Percentiles rank a stretch among this genome's conserved stretches.
Evolutionary conservation across 805 yeast species (phyloP).

Genomic region (Starmera pachycereana): DNA sequence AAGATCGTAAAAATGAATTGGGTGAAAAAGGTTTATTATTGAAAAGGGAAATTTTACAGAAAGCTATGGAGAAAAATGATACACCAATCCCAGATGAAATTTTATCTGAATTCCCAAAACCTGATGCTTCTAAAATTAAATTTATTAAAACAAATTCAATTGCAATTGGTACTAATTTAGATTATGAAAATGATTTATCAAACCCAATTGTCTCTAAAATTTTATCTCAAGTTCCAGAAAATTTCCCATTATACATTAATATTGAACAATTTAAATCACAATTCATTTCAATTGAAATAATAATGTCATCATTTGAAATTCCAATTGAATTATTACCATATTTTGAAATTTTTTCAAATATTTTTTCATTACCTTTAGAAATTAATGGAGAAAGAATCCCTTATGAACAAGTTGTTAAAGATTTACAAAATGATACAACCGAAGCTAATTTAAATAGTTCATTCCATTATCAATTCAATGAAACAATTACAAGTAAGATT

Average conservation of each 20-base stretch:
- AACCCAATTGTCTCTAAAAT: slow-evolving; percentile 19
- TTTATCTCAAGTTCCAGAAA: slow-evolving; percentile 25
- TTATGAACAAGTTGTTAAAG: slow-evolving; percentile 68
- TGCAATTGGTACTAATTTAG: slow-evolving; percentile 39
- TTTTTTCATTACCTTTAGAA: slow-evolving; percentile 65
- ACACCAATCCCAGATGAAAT: slow-evolving; percentile 65
- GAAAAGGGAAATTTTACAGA: slow-evolving; percentile 39
- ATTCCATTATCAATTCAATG: slow-evolving; percentile 51
- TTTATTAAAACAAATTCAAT: slow-evolving; percentile 65
- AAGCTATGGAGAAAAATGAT: slow-evolving; percentile 62
- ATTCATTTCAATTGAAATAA: slow-evolving; percentile 59
- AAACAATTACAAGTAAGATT: slow-evolving; percentile 51
- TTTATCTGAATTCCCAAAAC: slow-evolving; percentile 50
- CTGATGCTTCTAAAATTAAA: slow-evolving; percentile 64
- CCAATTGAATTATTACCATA: slow-evolving; percentile 50
- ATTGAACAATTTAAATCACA: slow-evolving; percentile 73
- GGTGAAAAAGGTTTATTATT: slow-evolving; percentile 52
- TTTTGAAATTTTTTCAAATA: slow-evolving; percentile 51
- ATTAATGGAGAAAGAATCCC: slow-evolving; percentile 50
- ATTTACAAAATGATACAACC: slow-evolving; percentile 64
- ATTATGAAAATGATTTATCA: slow-evolving; percentile 22
- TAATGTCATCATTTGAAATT: slow-evolving; percentile 44
- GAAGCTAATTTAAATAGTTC: slow-evolving; percentile 47
- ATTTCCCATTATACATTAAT: slow-evolving; percentile 62
- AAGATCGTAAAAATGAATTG: slow-evolving; percentile 38